Evolutionary conservation across 1,284 basidiomycete genomes (phyloP).

Genomic region (Tremellales sp.): DNA sequence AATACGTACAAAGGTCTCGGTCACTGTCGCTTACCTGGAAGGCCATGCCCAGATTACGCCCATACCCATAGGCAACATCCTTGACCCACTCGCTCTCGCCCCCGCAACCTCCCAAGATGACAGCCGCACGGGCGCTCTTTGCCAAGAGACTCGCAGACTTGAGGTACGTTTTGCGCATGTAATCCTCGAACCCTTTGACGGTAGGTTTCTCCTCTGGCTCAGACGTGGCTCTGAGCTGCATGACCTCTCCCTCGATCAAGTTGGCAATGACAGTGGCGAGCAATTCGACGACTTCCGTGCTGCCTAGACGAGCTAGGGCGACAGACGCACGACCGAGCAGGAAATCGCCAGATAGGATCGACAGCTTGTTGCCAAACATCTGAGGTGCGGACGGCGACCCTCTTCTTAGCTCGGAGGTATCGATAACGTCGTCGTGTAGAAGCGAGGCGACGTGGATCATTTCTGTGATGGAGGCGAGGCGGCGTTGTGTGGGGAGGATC

Average conservation of each 20-base stretch:
- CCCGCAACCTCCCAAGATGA: conserved; percentile 78
- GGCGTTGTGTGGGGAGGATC: conserved; percentile 77
- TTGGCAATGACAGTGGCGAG: conserved; percentile 90
- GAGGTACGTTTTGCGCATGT: conserved; percentile 91
- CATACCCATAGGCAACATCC: conserved; percentile 90
- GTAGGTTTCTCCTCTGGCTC: conserved; percentile 41
- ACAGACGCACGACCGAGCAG: conserved; percentile 87
- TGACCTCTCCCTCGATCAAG: conserved; percentile 92
- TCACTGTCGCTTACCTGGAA: conserved; percentile 67
- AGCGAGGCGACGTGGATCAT: conserved; percentile 98
- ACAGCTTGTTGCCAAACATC: conserved; percentile 91
- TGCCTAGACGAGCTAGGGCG: conserved; percentile 79
- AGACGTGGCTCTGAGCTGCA: conserved; percentile 64
- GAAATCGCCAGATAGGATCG: conserved; percentile 93
- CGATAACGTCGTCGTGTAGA: conserved; percentile 93
- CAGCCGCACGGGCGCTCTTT: conserved; percentile 82
- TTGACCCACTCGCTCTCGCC: conserved; percentile 69
- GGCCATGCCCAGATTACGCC: conserved; percentile 83
- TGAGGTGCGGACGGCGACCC: conserved; percentile 78
- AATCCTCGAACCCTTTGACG: conserved; percentile 64
- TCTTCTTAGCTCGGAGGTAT: conserved; percentile 75
- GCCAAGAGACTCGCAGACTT: conserved; percentile 97
- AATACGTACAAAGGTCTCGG: neutral
- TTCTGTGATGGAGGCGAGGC: conserved; percentile 93
- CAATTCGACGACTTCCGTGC: conserved; percentile 86